Base-by-base conservation (phyloP, 345 rosid genomes). In the Salix arbutifolia region DNA sequence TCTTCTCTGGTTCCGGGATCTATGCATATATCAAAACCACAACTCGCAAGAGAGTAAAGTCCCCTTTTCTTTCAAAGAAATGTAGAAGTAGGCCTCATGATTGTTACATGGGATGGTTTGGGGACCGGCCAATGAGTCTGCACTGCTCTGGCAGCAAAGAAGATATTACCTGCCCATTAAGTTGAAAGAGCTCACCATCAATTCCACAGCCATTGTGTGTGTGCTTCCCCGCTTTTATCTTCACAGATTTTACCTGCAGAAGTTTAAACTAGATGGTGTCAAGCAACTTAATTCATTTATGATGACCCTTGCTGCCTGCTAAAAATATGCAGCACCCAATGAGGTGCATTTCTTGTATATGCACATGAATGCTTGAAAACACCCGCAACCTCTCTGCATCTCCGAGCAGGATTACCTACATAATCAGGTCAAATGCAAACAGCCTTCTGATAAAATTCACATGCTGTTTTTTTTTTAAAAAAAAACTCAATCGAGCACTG, bases 131-230 rank as follows among this genome's bases (percentile, higher is more conserved):
- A 65, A 93, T 96, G 48, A 96, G 87, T 82, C 97, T 82, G 91
- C 99, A 96, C 72, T 96, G 99, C 70, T 96, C 99, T 0, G 99
- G 99, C 58, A 91, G 88, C 88, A 96, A 81, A 5, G 87, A 88
- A 23, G 98, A 92, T 72, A 88, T 73, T 61, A 92, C 97, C 86
- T 91, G 93, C 56, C 98, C 99, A 67, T 92, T 88, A 40, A 96
- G 89, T 14, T 89, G 87, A 71, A 93, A 93, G 71, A 92, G 75
- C 82, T 96, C 99, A 26, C 99, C 99, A 53, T 96, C 98, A 76
- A 96, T 93, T 69, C 98, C 99, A 71, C 98, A 93, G 74, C 92
- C 88, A 79, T 84, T 91, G 76, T 91, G 97, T 16, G 91, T 88
- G 78, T 86, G 92, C 84, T 91, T 93, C 28, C 87, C 90, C 14